Base-by-base conservation (phyloP, 129 eudicot genomes). In the Gnaphalium uliginosum region DNA sequence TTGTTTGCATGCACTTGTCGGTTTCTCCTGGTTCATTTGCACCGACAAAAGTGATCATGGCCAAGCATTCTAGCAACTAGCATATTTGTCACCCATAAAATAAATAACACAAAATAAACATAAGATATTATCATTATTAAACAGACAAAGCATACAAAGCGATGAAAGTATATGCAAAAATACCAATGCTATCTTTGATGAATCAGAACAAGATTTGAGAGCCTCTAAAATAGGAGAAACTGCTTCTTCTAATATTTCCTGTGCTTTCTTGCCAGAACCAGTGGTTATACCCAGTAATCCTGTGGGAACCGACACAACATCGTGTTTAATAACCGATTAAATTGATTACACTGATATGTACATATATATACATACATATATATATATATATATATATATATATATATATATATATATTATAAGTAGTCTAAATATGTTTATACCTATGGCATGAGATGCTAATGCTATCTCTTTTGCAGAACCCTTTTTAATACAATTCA, bases 1-100 rank as follows among this genome's bases (percentile, higher is more conserved):
- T 87, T 58, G 86, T 75, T 78, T 90, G 97, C 98, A 94, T 90
- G 66, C 93, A 81, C 72, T 86, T 84, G 74, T 94, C 89, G 18
- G 96, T 94, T 83, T 90, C 89, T 57, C 84, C 90, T 3, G 87
- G 88, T 61, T 88, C 90, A 37, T 85, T 86, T 73, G 96, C 98
- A 27, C 97, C 97, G 87, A 85, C 84, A 77, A 94, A 94, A 58
- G 97, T 87, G 67, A 94, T 87, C 60, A 94, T 71, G 46, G 97
- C 97, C 88, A 94, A 83, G 71, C 98, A 94, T 72, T 90, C 93
- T 66, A 94, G 79, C 71, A 90, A 83, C 97, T 94, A 84, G 73
- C 14, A 27, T 41, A 27, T 58, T 56, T 71, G 27, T 48, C 8
- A 2, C 46, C 68, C 27, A 30, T 0, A 76, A 27, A 65, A 25